Evolutionary conservation across 2,329 filamentous ascomycete species (phyloP), one percentile per base, ranked within the genome.

Genomic region (Zymoseptoria pseudotritici): DNA sequence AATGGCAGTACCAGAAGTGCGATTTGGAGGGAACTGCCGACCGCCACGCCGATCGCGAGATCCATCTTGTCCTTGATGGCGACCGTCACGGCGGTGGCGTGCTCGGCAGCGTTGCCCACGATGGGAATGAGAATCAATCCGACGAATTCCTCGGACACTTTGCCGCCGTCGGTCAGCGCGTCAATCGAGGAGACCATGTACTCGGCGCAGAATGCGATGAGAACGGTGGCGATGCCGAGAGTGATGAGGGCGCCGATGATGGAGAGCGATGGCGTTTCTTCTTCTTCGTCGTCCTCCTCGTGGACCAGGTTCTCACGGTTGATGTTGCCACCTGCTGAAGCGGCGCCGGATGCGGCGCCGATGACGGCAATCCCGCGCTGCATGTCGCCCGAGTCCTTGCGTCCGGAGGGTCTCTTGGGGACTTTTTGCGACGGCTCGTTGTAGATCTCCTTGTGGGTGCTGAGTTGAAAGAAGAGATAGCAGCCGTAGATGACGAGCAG

Each of bases 401-500:
- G 77, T 52, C 74, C 71, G 8, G 71, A 71, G 49, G 76, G 75
- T 57, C 72, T 75, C 69, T 84, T 90, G 2, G 86, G 83, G 0
- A 89, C 87, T 74, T 96, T 96, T 67, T 89, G 82, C 65, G 87
- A 89, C 36, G 89, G 85, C 56, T 85, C 85, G 72, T 88, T 90
- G 79, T 96, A 97, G 72, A 96, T 86, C 8, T 79, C 79, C 22
- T 82, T 81, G 73, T 97, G 92, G 0, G 92, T 92, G 73, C 91
- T 90, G 61, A 97, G 85, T 75, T 97, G 93, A 80, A 97, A 97
- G 74, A 90, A 82, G 1, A 97, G 85, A 70, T 95, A 97, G 59
- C 84, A 88, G 55, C 76, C 85, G 73, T 97, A 97, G 9, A 95
- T 88, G 53, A 95, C 72, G 1, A 97, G 82, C 4, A 97, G 82